Base-by-base conservation (phyloP, 371 early-diverging fungal species). In the Mortierella sp. region DNA sequence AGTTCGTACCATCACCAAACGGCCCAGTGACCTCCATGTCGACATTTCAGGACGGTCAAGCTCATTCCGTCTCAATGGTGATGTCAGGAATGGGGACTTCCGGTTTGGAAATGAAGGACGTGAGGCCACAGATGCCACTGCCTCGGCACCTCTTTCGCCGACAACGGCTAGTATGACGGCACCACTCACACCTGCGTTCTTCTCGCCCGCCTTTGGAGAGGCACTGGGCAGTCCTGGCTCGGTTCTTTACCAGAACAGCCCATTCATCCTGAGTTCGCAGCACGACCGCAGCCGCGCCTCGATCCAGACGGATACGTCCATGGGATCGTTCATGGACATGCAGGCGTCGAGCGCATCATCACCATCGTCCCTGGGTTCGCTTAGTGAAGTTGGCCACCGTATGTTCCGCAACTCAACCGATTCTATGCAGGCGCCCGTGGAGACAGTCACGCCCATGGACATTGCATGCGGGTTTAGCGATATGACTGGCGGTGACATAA, bases 131-230 rank as follows among this genome's bases (percentile, higher is more conserved):
- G 68, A 80, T 68, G 80, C 54, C 26, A 63, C 50, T 16, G 16
- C 42, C 26, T 84, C 86, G 11, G 82, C 82, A 0, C 85, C 85
- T 31, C 81, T 85, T 28, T 85, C 85, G 4, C 85, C 85, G 16
- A 57, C 79, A 1, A 45, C 79, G 6, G 71, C 77, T 16, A 75
- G 68, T 78, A 82, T 78, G 84, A 73, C 80, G 65, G 89, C 75
- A 55, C 89, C 79, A 70, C 88, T 87, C n/a, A 93, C 94, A 4
- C 95, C 95, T 0, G 91, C 90, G 9, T 94, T 95, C 87, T 95
- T 95, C 70, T 91, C 94, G 24, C 94, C 95, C 28, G 91, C 91
- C 52, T 95, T 95, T 78, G 88, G 93, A 55, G 93, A 93, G 24
- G 92, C 95, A 3, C 79, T 95, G 71, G 84, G 90, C 6, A 91